phyloP scores from a whole-genome alignment of 345 rosid species.

The Lenwebbia sp. region DNA sequence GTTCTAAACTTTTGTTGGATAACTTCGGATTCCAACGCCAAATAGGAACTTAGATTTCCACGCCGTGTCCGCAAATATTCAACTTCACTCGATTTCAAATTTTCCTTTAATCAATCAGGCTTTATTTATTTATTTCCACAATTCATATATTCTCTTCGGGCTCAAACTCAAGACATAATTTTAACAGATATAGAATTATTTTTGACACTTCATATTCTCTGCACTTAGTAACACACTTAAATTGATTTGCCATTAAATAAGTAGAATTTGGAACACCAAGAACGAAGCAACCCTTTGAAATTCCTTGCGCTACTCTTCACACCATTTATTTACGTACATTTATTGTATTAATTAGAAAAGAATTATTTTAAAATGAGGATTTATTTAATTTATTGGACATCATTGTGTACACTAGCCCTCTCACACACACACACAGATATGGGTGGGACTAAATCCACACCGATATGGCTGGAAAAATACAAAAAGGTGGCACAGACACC shows the following conservation, averaged over 20 bases:
- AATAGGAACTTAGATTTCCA: too few relatives aligned
- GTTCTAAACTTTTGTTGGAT: too few relatives aligned
- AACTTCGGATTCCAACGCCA: too few relatives aligned
- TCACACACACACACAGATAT: too few relatives aligned
- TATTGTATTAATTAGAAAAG: neutral
- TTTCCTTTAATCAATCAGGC: too few relatives aligned
- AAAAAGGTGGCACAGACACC: neutral
- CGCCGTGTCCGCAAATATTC: too few relatives aligned
- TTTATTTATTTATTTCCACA: too few relatives aligned
- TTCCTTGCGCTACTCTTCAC: neutral
- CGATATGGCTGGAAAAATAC: too few relatives aligned
- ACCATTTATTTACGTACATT: neutral
- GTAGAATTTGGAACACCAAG: neutral
- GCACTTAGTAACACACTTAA: neutral
- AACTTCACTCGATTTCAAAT: too few relatives aligned
- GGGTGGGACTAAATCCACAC: neutral
- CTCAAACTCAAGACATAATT: too few relatives aligned
- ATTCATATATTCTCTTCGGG: too few relatives aligned
- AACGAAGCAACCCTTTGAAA: neutral
- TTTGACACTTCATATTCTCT: neutral
- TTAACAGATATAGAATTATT: neutral
- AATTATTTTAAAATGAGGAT: neutral
- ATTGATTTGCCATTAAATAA: neutral
- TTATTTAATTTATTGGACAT: neutral
- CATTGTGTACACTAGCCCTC: neutral